Evolutionary conservation across 441 rosid genomes (phyloP), one percentile per base, ranked within the genome.

Genomic region (Adansonia madagascariensis): DNA sequence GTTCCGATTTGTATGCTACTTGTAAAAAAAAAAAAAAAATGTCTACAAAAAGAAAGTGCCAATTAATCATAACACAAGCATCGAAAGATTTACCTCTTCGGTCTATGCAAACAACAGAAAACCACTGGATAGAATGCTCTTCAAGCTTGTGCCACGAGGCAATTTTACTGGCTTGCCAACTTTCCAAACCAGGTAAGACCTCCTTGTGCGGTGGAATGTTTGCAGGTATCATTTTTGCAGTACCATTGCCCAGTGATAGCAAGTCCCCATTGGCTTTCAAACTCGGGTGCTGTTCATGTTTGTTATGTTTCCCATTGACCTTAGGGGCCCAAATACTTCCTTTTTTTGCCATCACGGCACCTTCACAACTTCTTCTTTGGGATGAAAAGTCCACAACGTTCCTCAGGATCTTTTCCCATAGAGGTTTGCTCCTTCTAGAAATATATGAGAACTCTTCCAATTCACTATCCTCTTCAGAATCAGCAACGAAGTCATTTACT

Each of bases 301-400:
- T 92, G 85, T 90, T 91, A 82, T 87, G 97, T 77, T 89, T 93
- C 49, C 99, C 99, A 11, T 95, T 95, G 84, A 95, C 90, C 86
- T 87, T 90, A 24, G 94, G 95, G 72, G 46, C 76, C 92, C 91
- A 85, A 78, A 82, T 73, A 61, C 80, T 84, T 62, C 88, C 90
- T 75, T 83, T 87, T 78, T 88, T 83, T 63, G 74, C 55, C 5
- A 80, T 82, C 66, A 84, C 70, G 46, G 64, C 60, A 78, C 86
- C 86, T 77, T 79, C 82, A 73, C 70, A 46, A 57, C 74, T 65
- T 81, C 74, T 65, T 81, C 74, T 84, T 49, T 76, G 82, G 55
- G 88, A 71, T 73, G 95, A 83, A 56, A 86, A 81, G 53, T 82
- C 88, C 70, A 83, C 82, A 73, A 85, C 86, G 75, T 86, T 85